A percentile compares a stretch with the other conserved stretches of the same genome.
These are phyloP conservation scores for Calonectria ilicicola DNA, from an alignment of 2,329 filamentous ascomycete species.

Conservation along the genomic window DNA sequence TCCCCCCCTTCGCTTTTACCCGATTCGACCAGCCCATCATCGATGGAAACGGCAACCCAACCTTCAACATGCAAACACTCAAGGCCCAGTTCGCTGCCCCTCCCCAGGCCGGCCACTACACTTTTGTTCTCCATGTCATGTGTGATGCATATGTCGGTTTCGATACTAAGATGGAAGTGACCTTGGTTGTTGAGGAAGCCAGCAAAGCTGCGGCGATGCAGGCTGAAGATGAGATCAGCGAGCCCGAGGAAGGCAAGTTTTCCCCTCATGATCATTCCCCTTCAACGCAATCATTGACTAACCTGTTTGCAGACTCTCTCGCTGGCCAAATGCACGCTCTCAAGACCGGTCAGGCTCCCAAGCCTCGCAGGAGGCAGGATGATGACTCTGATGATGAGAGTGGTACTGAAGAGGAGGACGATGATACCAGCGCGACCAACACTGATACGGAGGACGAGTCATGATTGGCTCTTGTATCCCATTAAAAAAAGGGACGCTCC, in stretches of 20 bases:
- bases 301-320: slow-evolving; percentile 75
- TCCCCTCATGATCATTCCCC: neutral
- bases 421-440: slow-evolving; percentile 76
- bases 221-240: slow-evolving; percentile 94
- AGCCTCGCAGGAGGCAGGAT: slow-evolving; percentile 66
- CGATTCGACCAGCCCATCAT: slow-evolving; percentile 92
- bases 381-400: slow-evolving; percentile 84
- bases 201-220: slow-evolving; percentile 84
- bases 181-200: slow-evolving; percentile 88
- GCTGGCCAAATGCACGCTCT: slow-evolving; percentile 92
- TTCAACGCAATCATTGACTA: slow-evolving; percentile 29
- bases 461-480: slow-evolving; percentile 40
- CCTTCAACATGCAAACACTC: slow-evolving; percentile 94
- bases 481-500: neutral
- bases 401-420: slow-evolving; percentile 77
- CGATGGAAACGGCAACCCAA: slow-evolving; percentile 83
- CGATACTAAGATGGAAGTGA: slow-evolving; percentile 92
- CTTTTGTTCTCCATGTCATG: slow-evolving; percentile 92
- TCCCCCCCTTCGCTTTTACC: slow-evolving; percentile 95
- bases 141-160: slow-evolving; percentile 97
- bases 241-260: slow-evolving; percentile 92
- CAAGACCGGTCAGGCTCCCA: slow-evolving; percentile 75
- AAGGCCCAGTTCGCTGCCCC: slow-evolving; percentile 98
- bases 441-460: slow-evolving; percentile 75
- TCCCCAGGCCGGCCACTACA: slow-evolving; percentile 91